These are phyloP conservation scores for Raffaelea deltoideospora DNA, from an alignment of 2,329 filamentous ascomycete species.

Conservation along the genomic window DNA sequence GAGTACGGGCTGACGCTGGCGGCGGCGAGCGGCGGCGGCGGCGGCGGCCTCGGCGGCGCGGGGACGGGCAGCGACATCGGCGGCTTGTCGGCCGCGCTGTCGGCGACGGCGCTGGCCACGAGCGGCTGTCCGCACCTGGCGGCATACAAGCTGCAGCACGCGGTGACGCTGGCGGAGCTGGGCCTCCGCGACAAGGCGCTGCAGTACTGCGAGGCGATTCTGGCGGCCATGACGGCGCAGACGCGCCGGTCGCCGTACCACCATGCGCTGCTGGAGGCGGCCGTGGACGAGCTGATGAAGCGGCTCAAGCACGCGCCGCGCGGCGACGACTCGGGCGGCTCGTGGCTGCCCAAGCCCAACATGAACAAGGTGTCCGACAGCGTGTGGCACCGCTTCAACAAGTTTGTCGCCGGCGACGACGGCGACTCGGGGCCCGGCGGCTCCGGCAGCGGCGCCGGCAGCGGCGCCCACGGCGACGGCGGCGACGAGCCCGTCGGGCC, in stretches of 20 bases:
- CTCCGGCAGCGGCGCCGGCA: constrained; percentile 37
- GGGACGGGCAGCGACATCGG: background rate
- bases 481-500: constrained; percentile 50
- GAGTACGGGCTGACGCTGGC: constrained; percentile 75
- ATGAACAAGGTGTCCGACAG: constrained; percentile 92
- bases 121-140: constrained; percentile 55
- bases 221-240: constrained; percentile 58
- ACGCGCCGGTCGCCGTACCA: constrained; percentile 81
- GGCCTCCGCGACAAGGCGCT: constrained; percentile 72
- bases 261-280: constrained; percentile 55
- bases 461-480: constrained; percentile 35
- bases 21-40: constrained; percentile 35
- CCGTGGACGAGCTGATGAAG: constrained; percentile 70
- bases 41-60: background rate
- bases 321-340: constrained; percentile 43
- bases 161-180: constrained; percentile 67
- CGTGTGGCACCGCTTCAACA: constrained; percentile 87
- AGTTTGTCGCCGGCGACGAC: constrained; percentile 88
- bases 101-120: background rate
- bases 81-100: background rate
- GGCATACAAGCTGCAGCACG: constrained; percentile 83
- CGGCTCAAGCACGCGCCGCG: constrained; percentile 75
- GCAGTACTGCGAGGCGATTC: constrained; percentile 80
- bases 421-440: constrained; percentile 43
- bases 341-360: constrained; percentile 88